Evolutionary conservation across 2,329 filamentous ascomycete species (phyloP).

Genomic region (Apiospora rasikravindrae): DNA sequence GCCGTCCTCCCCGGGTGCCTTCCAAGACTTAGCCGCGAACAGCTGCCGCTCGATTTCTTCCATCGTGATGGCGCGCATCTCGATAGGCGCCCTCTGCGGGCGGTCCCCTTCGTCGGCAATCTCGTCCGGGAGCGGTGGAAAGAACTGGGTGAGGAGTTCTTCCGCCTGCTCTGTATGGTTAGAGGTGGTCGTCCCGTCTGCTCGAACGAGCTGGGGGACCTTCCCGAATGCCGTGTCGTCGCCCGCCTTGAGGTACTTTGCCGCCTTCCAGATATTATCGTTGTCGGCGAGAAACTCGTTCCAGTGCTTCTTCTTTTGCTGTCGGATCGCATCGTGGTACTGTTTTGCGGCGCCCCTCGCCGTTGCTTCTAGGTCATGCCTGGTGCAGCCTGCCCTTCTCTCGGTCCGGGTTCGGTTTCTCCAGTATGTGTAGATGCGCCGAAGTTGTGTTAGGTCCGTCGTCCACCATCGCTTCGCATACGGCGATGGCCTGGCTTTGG

Average conservation of each 20-base stretch:
- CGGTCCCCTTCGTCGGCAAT: conserved; percentile 30
- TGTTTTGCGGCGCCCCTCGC: conserved; percentile 32
- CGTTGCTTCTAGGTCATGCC: conserved; percentile 28
- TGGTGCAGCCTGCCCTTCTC: conserved; percentile 20
- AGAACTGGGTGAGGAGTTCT: conserved; percentile 31
- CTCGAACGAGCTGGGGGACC: conserved; percentile 29
- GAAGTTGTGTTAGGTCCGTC: conserved; percentile 35
- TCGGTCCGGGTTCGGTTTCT: conserved; percentile 34
- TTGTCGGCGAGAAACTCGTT: conserved; percentile 35
- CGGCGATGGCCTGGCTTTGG: conserved; percentile 32
- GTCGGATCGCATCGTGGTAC: conserved; percentile 34
- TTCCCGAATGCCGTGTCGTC: conserved; percentile 31
- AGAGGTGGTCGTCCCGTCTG: conserved; percentile 27
- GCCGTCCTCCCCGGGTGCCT: conserved; percentile 30
- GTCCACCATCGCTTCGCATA: conserved; percentile 40
- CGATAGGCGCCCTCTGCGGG: conserved; percentile 24
- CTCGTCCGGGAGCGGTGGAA: conserved; percentile 19
- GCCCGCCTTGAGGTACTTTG: conserved; percentile 34
- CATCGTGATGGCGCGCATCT: conserved; percentile 28
- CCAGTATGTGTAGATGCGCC: conserved; percentile 35
- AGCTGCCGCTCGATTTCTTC: conserved; percentile 31
- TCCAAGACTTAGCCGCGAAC: conserved; percentile 29
- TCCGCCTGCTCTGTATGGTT: conserved; percentile 27
- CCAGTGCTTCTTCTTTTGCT: conserved; percentile 35
- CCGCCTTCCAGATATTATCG: conserved; percentile 37